Percentiles rank a stretch among this genome's conserved stretches.
Evolutionary conservation across 2,329 filamentous ascomycete genomes (phyloP).

Genomic region (Ophiostoma fasciatum): DNA sequence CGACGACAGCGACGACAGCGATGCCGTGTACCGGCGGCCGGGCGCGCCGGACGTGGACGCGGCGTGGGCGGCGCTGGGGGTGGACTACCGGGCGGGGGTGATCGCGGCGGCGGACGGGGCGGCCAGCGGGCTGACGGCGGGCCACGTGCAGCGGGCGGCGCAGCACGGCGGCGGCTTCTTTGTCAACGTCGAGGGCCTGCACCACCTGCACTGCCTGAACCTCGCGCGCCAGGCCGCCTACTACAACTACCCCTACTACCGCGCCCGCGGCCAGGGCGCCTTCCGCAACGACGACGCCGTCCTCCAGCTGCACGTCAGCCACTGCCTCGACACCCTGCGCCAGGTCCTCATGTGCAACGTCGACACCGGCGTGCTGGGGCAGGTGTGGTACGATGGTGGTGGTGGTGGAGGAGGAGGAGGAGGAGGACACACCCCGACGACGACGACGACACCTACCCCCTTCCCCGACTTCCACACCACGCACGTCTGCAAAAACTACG

Average conservation of each 20-base stretch:
- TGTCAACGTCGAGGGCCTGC: slow-evolving; percentile 41
- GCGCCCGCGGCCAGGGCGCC: slow-evolving; percentile 29
- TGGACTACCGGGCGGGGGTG: slow-evolving; percentile 30
- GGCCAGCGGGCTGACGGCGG: slow-evolving; percentile 32
- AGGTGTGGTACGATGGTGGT: slow-evolving; percentile 42
- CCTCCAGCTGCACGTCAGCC: slow-evolving; percentile 40
- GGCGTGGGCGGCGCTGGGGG: too few relatives aligned
- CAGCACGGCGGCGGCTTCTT: slow-evolving; percentile 44
- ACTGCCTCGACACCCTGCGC: slow-evolving; percentile 46
- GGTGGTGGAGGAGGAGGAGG: too few relatives aligned
- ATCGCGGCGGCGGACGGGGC: slow-evolving; percentile 34
- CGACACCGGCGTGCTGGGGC: slow-evolving; percentile 44
- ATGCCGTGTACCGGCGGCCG: too few relatives aligned
- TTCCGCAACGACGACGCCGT: slow-evolving; percentile 42
- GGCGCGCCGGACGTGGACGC: too few relatives aligned
- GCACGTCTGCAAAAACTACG: slow-evolving; percentile 33
- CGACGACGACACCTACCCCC: slow-evolving; percentile 26
- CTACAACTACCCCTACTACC: slow-evolving; percentile 46
- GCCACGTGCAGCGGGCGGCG: slow-evolving; percentile 37
- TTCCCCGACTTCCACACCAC: slow-evolving; percentile 49
- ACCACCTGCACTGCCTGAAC: slow-evolving; percentile 45
- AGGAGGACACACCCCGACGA: too few relatives aligned
- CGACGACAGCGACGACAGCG: too few relatives aligned
- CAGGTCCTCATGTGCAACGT: slow-evolving; percentile 49
- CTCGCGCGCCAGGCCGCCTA: slow-evolving; percentile 41